Conservation (phyloP, 2,329 filamentous ascomycete genomes). For the Pyrenophora teres region DNA sequence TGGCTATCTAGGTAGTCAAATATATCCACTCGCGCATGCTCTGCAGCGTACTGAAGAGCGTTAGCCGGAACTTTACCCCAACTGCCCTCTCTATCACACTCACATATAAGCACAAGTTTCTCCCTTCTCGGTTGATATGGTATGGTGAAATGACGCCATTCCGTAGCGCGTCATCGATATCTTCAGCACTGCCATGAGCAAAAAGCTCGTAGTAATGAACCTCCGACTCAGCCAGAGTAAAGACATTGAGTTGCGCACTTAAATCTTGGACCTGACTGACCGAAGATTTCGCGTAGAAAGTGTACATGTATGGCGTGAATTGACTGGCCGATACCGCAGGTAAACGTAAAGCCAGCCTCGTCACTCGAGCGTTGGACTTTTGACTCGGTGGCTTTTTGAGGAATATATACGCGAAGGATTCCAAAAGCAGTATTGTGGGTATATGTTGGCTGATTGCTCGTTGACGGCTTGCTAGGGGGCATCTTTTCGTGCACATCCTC, state of each 20-base stretch:
- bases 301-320: conserved; percentile 3
- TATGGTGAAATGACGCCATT: conserved; percentile 19
- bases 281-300: neutral
- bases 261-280: neutral
- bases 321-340: conserved; percentile 5
- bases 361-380: neutral
- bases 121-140: neutral
- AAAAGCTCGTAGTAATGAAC: conserved; percentile 8
- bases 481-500: neutral
- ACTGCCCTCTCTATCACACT: no score
- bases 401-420: conserved; percentile 1
- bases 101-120: conserved; percentile 13
- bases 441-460: neutral
- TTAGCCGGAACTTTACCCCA: no score
- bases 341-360: conserved; percentile 6
- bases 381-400: neutral
- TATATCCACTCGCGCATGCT: conserved; percentile 9
- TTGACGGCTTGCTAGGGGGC: neutral
- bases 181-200: conserved; percentile 3
- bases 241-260: conserved; percentile 10
- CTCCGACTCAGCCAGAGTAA: neutral
- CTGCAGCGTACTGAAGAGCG: conserved; percentile 6
- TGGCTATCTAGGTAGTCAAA: conserved; percentile 19
- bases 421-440: conserved; percentile 5
- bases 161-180: conserved; percentile 17